phyloP scores from a whole-genome alignment of 495 filamentous ascomycete species.

The Tuber umbilicatum region DNA sequence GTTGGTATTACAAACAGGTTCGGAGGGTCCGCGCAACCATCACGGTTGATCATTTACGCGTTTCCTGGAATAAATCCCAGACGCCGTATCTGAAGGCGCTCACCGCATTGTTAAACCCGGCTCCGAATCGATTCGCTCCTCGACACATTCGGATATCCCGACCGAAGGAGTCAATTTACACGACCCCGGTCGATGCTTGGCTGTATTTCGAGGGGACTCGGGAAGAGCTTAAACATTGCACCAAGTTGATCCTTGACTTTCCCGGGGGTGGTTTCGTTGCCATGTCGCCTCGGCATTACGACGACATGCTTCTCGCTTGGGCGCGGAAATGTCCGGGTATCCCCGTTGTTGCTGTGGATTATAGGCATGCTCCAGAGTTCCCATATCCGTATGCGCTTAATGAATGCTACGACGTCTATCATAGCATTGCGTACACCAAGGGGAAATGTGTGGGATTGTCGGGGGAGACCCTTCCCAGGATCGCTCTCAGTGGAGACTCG shows the following conservation, averaged over 20 bases:
- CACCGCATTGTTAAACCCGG: conserved; percentile 65
- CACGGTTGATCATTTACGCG: conserved; percentile 83
- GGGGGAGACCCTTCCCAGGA: conserved; percentile 61
- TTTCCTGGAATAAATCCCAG: conserved; percentile 90
- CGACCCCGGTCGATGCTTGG: conserved; percentile 77
- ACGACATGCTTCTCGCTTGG: conserved; percentile 89
- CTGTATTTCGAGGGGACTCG: conserved; percentile 89
- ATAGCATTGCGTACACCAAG: conserved; percentile 63
- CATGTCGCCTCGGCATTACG: conserved; percentile 83
- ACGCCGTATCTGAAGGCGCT: conserved; percentile 73
- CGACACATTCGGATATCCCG: conserved; percentile 76
- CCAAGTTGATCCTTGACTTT: conserved; percentile 76
- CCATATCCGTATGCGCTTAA: conserved; percentile 94
- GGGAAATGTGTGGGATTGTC: conserved; percentile 78
- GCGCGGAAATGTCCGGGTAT: conserved; percentile 70
- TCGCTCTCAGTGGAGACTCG: conserved; percentile 83
- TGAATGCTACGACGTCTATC: conserved; percentile 93
- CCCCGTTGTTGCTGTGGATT: conserved; percentile 84
- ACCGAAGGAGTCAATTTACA: conserved; percentile 69
- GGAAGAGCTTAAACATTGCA: conserved; percentile 67
- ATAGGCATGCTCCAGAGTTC: conserved; percentile 88
- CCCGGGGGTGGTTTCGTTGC: conserved; percentile 94
- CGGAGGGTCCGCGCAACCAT: conserved; percentile 76
- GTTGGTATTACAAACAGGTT: conserved; percentile 25
- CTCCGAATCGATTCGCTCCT: conserved; percentile 68